Base-by-base conservation (phyloP, 1,139 yeast genomes). In the Groenewaldozyma sp. region DNA sequence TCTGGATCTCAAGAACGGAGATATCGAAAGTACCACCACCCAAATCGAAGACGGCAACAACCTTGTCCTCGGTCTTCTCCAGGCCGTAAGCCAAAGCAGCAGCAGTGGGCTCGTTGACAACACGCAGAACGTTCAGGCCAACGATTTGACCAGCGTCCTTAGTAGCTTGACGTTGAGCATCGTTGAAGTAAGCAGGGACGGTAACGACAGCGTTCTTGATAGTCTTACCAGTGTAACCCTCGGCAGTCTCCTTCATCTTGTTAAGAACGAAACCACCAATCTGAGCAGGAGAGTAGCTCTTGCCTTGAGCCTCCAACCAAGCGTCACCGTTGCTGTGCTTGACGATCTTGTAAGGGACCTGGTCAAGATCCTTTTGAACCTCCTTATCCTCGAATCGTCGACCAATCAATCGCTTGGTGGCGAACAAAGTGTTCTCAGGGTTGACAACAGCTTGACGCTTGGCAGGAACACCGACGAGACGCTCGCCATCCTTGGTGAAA, bases 21-120 rank as follows among this genome's bases (percentile, higher is more conserved):
- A 82, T 77, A 74, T 82, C 93, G 59, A 82, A 82, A 53, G 93
- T 82, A 70, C 93, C 93, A 60, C 93, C 93, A 70, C 93, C 93
- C 54, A 82, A 74, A 66, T 82, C 93, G 66, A 81, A 82, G 51
- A 82, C 93, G 44, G 91, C 88, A 49, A 82, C 86, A 49, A 78
- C 78, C 63, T 76, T 74, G 56, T 65, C 70, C 58, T 82, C 80
- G 53, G 74, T 74, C 73, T 80, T 81, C 65, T 88, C 97, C 54
- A 86, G 80, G 79, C 95, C 95, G 80, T 86, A 86, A 64, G 95
- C 95, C 74, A 86, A 84, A 61, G 95, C 95, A 63, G 95, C 95
- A 56, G 95, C 95, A 55, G 95, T 86, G 64, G 95, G 95, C 76
- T 86, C 95, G 82, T 86, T 86, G 64, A 86, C 86, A 71, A 86